phyloP scores from a whole-genome alignment of 225 moss, liverwort and hornwort species.

The Marchantia polymorpha region DNA sequence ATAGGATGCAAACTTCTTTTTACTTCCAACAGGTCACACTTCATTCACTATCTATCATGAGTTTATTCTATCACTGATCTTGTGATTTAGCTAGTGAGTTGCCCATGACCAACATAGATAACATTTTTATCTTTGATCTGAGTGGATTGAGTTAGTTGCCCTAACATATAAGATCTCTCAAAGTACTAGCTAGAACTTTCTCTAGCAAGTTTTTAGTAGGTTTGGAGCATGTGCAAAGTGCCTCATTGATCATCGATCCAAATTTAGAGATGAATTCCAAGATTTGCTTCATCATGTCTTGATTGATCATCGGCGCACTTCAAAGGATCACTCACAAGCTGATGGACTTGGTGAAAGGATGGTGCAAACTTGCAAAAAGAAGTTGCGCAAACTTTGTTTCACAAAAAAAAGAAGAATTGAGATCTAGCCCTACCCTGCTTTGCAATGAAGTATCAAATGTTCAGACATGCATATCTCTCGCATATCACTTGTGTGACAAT shows the following conservation, averaged over 20 bases:
- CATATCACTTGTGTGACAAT: too few species aligned
- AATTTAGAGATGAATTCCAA: background rate
- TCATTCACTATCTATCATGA: too few species aligned
- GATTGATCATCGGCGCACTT: too few species aligned
- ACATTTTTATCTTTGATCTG: background rate
- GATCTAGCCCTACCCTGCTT: too few species aligned
- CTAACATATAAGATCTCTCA: background rate
- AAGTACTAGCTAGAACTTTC: background rate
- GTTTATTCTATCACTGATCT: background rate
- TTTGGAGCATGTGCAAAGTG: constrained; percentile 7
- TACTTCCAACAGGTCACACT: too few species aligned
- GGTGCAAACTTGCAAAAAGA: too few species aligned
- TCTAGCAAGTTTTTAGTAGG: background rate
- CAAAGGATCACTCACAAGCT: too few species aligned
- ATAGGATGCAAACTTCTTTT: constrained; percentile 10
- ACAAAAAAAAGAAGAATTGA: too few species aligned
- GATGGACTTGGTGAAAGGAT: too few species aligned
- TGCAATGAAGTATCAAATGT: too few species aligned
- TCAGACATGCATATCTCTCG: too few species aligned
- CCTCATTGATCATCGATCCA: background rate
- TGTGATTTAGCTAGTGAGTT: constrained; percentile 7
- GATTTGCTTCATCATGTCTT: constrained; percentile 14
- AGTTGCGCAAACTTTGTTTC: too few species aligned
- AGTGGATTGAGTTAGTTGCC: background rate
- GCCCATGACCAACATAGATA: background rate